Percentiles rank a stretch among this genome's conserved stretches.
These are phyloP conservation scores for Aaosphaeria arxii DNA, from an alignment of 2,329 filamentous ascomycete genomes.

Conservation along the genomic window DNA sequence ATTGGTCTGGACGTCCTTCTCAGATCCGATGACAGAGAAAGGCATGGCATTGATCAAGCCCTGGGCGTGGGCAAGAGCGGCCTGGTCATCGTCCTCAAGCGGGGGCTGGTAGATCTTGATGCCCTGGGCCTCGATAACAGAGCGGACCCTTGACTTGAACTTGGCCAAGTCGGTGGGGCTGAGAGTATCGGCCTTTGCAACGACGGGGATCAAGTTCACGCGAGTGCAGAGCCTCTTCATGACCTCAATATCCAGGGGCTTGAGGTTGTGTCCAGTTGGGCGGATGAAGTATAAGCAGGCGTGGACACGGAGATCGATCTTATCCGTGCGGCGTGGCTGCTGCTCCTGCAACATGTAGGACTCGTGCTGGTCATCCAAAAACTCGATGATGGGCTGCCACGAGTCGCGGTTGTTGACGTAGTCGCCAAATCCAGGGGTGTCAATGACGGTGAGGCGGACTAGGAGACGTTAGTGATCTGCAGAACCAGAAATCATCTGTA, in stretches of 20 bases:
- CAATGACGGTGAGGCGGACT: conserved; percentile 98
- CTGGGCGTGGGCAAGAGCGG: conserved; percentile 89
- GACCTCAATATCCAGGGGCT: conserved; percentile 98
- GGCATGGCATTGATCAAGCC: conserved; percentile 96
- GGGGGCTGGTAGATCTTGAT: conserved; percentile 99
- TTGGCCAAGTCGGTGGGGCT: conserved; percentile 86
- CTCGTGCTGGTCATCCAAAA: conserved; percentile 99
- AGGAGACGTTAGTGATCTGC: conserved; percentile 19
- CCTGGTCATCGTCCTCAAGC: conserved; percentile 96
- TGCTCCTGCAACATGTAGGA: conserved; percentile 99
- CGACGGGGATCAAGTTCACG: conserved; percentile 96
- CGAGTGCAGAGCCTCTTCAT: conserved; percentile 99
- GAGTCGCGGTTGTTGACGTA: conserved; percentile 99
- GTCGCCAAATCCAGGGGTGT: conserved; percentile 98
- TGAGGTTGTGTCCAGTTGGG: conserved; percentile 95
- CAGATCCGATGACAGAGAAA: conserved; percentile 96
- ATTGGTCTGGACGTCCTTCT: conserved; percentile 97
- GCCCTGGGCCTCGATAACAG: conserved; percentile 94
- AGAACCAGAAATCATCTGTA: background rate
- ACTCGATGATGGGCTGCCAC: conserved; percentile 99
- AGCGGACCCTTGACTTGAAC: conserved; percentile 93
- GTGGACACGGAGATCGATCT: conserved; percentile 98
- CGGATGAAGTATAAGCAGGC: conserved; percentile 99
- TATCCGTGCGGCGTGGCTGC: conserved; percentile 94
- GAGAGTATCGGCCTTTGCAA: conserved; percentile 97